A percentile compares a stretch with the other conserved stretches of the same genome.
Conservation (phyloP, 352 stramenopile species). For the Plasmopara viticola region DNA sequence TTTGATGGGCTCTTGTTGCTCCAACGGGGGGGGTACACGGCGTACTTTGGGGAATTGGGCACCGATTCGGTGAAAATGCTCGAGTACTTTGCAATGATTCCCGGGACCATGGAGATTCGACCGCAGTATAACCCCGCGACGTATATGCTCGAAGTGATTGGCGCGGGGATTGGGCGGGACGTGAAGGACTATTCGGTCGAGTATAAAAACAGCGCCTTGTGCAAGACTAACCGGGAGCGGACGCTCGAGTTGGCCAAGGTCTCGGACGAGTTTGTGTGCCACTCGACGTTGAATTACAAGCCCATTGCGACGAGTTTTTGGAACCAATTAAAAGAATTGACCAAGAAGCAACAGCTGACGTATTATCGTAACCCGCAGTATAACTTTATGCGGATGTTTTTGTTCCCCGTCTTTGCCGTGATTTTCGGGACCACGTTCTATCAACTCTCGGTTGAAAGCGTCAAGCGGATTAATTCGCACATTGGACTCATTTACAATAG, state of each 20-base stretch:
- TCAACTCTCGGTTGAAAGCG: conserved; percentile 24
- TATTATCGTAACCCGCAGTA: conserved; percentile 50
- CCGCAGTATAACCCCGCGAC: conserved; percentile 16
- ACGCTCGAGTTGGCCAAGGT: conserved; percentile 30
- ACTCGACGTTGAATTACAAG: conserved; percentile 40
- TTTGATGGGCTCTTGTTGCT: conserved; percentile 90
- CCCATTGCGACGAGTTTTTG: conserved; percentile 37
- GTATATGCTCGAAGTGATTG: conserved; percentile 13
- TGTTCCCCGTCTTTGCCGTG: conserved; percentile 39
- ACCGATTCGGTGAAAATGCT: conserved; percentile 73
- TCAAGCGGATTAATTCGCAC: conserved; percentile 47
- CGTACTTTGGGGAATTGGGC: conserved; percentile 87
- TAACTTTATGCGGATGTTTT: conserved; percentile 45
- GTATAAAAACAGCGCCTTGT: conserved; percentile 12
- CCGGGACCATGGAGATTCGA: conserved; percentile 33
- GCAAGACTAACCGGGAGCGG: conserved; percentile 9
- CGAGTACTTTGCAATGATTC: conserved; percentile 82
- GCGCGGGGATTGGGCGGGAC: conserved; percentile 12
- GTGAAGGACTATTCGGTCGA: conserved; percentile 15
- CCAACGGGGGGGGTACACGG: conserved; percentile 39
- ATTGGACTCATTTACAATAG: conserved; percentile 59
- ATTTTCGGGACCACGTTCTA: conserved; percentile 61
- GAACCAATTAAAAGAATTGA: conserved; percentile 32
- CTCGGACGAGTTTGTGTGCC: conserved; percentile 35
- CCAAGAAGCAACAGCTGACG: conserved; percentile 36